These are phyloP conservation scores for Pinus taeda DNA, from an alignment of 75 land plant genomes.

Conservation along the genomic window DNA sequence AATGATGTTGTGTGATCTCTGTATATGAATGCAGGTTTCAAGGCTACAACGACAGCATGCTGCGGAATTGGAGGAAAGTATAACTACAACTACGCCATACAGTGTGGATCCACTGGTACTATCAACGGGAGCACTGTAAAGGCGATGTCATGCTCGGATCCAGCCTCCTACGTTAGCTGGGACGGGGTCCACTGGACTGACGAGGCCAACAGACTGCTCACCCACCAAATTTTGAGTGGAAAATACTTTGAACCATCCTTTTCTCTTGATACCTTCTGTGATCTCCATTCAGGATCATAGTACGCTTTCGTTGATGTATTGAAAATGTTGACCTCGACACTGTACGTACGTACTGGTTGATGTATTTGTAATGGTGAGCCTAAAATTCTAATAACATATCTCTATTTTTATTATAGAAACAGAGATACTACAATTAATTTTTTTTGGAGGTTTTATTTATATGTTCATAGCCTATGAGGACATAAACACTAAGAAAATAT, in stretches of 20 bases:
- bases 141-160: conserved; percentile 57
- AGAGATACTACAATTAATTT: too few species aligned
- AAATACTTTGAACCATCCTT: conserved; percentile 58
- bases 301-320: too few species aligned
- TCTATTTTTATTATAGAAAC: too few species aligned
- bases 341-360: too few species aligned
- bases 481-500: too few species aligned
- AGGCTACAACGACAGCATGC: conserved; percentile 63
- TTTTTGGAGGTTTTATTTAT: too few species aligned
- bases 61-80: conserved; percentile 73
- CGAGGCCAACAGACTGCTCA: conserved; percentile 51
- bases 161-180: conserved; percentile 75
- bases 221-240: conserved; percentile 51
- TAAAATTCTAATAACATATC: too few species aligned
- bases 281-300: conserved; percentile 15
- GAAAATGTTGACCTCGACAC: too few species aligned
- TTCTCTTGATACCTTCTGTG: conserved; percentile 39
- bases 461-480: too few species aligned
- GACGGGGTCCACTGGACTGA: conserved; percentile 89
- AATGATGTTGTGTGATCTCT: background rate
- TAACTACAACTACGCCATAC: conserved; percentile 48
- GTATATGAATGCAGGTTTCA: conserved; percentile 40
- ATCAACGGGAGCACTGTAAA: conserved; percentile 36
- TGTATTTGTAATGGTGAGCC: too few species aligned
- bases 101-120: conserved; percentile 48